Conservation (phyloP, 2,329 filamentous ascomycete genomes). For the Aspergillus tubingensis region DNA sequence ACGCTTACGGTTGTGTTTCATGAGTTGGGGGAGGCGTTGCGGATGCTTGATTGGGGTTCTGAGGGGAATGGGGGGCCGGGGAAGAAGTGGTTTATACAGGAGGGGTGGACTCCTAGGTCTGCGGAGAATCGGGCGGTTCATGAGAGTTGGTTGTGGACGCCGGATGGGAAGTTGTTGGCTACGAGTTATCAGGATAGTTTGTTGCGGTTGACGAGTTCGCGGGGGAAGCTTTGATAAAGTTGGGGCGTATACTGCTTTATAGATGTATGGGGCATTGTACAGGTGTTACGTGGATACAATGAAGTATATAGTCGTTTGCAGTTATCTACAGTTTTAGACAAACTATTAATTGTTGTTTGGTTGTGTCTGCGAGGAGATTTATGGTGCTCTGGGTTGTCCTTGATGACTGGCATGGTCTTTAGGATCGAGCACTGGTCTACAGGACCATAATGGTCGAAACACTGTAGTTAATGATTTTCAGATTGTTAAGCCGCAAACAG, state of each 20-base stretch:
- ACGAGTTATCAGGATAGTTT: constrained; percentile 55
- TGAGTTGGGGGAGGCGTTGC: constrained; percentile 40
- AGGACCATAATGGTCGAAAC: too few relatives aligned
- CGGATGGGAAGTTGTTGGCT: constrained; percentile 47
- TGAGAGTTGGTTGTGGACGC: constrained; percentile 50
- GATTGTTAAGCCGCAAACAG: too few relatives aligned
- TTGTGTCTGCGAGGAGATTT: too few relatives aligned
- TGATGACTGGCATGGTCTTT: too few relatives aligned
- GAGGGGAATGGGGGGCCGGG: constrained; percentile 8
- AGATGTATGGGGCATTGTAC: not conserved
- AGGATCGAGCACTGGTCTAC: too few relatives aligned
- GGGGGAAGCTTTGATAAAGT: constrained; percentile 23
- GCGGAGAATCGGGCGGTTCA: constrained; percentile 50
- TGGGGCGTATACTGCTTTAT: not conserved
- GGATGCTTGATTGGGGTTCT: constrained; percentile 43
- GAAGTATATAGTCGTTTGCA: too few relatives aligned
- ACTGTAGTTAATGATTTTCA: too few relatives aligned
- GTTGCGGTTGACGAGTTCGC: constrained; percentile 35
- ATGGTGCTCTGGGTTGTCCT: too few relatives aligned
- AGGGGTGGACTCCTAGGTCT: constrained; percentile 49
- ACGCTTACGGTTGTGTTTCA: constrained; percentile 54
- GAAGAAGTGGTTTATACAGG: constrained; percentile 53
- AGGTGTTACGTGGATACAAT: too few relatives aligned
- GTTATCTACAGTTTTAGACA: too few relatives aligned
- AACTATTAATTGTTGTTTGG: too few relatives aligned